These are phyloP conservation scores for Ashbya aceris DNA, from an alignment of 1,139 yeast genomes.

Conservation along the genomic window DNA sequence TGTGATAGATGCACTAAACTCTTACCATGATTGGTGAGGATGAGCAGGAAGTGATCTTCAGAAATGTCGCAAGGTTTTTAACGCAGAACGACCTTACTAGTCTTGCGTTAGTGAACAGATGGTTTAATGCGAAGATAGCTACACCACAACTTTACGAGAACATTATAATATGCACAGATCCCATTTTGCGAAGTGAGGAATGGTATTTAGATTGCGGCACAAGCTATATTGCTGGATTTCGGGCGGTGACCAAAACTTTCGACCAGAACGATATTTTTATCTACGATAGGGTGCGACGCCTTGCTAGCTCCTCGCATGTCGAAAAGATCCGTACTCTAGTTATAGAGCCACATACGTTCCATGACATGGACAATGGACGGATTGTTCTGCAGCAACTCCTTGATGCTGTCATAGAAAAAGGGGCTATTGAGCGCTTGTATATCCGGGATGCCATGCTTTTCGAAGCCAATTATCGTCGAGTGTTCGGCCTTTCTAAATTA, in stretches of 20 bases:
- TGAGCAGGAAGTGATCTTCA: constrained; percentile 1
- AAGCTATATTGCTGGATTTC: constrained; percentile 28
- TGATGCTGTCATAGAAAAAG: constrained; percentile 10
- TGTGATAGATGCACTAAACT: too few species aligned
- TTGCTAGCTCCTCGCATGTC: constrained; percentile 16
- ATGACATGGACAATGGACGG: constrained; percentile 16
- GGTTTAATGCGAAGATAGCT: constrained; percentile 12
- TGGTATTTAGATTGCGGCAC: constrained; percentile 28
- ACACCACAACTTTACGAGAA: constrained; percentile 20
- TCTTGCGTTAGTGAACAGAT: constrained; percentile 15
- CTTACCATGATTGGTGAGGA: background rate
- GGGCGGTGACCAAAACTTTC: constrained; percentile 17
- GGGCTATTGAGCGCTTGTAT: constrained; percentile 14
- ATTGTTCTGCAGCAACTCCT: constrained; percentile 15
- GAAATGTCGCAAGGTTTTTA: constrained; percentile 11
- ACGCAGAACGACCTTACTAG: constrained; percentile 25
- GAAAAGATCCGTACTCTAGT: constrained; percentile 12
- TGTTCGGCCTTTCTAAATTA: constrained; percentile 11
- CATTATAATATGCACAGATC: constrained; percentile 26
- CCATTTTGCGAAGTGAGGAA: constrained; percentile 18
- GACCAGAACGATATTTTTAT: constrained; percentile 31
- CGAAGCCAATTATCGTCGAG: constrained; percentile 8
- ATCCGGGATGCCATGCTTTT: constrained; percentile 14
- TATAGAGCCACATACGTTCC: constrained; percentile 20
- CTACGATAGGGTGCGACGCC: constrained; percentile 25